These are phyloP conservation scores for Phytophthora cryptogea DNA, from an alignment of 352 stramenopile species.

Conservation along the genomic window DNA sequence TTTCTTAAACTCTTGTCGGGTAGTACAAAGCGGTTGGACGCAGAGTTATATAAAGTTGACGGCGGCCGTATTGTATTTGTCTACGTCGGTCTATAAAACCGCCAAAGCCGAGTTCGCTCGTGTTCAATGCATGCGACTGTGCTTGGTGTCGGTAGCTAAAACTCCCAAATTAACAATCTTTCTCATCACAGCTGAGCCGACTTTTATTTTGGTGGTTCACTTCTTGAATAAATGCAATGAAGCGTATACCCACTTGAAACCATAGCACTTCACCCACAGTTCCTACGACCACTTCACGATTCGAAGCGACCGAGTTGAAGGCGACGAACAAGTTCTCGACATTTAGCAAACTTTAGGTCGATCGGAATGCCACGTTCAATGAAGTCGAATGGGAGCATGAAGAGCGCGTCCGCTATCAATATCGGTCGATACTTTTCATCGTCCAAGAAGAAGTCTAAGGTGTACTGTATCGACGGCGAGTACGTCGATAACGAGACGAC, in stretches of 20 bases:
- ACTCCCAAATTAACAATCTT: no score
- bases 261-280: background rate
- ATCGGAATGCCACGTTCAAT: background rate
- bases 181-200: no score
- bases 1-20: no score
- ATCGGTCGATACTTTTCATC: constrained; percentile 8
- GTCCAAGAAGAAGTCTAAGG: background rate
- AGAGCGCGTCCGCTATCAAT: background rate
- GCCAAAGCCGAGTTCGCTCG: no score
- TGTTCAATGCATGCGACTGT: no score
- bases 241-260: background rate
- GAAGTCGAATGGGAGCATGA: background rate
- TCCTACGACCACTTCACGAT: constrained; percentile 1
- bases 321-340: background rate
- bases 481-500: background rate
- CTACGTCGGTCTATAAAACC: no score
- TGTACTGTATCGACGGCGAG: constrained; percentile 4
- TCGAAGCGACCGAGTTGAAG: constrained; percentile 1
- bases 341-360: background rate
- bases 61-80: no score
- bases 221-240: background rate
- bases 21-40: no score
- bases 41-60: no score
- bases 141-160: no score
- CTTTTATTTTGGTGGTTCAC: no score